Base-by-base conservation (phyloP, 192 early-diverging fungal genomes). In the Gamsiella multidivaricata region DNA sequence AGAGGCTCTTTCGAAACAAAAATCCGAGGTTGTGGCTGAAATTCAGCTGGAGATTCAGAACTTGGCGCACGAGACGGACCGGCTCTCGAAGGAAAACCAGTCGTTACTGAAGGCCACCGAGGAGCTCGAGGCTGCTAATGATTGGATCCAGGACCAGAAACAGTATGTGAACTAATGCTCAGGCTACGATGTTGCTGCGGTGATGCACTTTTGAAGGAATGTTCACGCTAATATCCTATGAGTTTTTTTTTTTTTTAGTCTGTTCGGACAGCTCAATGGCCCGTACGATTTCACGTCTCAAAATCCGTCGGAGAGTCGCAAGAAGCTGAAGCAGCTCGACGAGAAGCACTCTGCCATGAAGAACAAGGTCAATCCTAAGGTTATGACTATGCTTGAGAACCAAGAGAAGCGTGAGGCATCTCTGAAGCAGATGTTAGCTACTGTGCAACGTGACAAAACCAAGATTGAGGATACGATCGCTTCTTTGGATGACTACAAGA, bases 301-400 rank as follows among this genome's bases (percentile, higher is more conserved):
- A 46, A 90, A 97, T 67, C 85, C 96, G 1, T 73, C 62, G 1
- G 93, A 97, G 64, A 83, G 87, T 37, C 87, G 88, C 60, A 93
- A 93, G 59, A 87, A 87, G 33, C 73, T 94, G 53, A 85, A 87
- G 58, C 93, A 94, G 67, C 73, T 97, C 28, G 86, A 90, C 39
- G 88, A 92, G 34, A 90, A 92, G 63, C 88, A 94, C 80, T 89
- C 94, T 8, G 84, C 82, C 20, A 86, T 98, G 84, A 89, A 91
- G 54, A 92, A 93, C 54, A 94, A 89, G 52, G 91, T 97, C 37
- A 96, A 99, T 65, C 91, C 87, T 9, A 91, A 93, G 25, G 98
- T 97, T n/a, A 94, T 98, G 94, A 93, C 93, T 49, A 96, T 92
- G 80, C 94, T 96, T 70, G 97, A 98, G 61, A 92, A 88, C 86